These are phyloP conservation scores for Serendipita indica DNA, from an alignment of 768 basidiomycete genomes.

Conservation along the genomic window DNA sequence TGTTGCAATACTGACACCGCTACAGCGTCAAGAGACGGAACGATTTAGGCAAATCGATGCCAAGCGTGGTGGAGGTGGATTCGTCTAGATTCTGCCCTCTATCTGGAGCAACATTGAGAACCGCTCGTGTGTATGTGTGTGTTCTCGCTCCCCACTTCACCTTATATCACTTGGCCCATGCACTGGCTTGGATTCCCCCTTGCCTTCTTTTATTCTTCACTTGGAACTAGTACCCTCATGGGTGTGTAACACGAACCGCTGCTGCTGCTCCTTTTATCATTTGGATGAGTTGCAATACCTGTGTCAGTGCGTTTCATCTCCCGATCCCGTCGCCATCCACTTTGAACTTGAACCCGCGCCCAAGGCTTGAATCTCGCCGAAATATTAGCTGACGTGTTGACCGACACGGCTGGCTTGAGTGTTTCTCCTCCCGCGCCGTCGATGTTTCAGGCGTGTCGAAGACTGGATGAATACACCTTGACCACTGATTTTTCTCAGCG, in stretches of 20 bases:
- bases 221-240: background rate
- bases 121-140: background rate
- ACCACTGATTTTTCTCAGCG: no score
- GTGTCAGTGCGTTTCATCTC: no score
- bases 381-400: no score
- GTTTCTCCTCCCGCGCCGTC: no score
- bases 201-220: background rate
- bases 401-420: no score
- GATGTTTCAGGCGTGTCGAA: no score
- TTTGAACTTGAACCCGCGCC: no score
- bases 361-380: no score
- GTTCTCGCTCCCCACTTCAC: no score
- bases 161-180: background rate
- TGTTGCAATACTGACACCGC: background rate
- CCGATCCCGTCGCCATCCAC: no score
- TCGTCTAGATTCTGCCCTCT: slow-evolving; percentile 37
- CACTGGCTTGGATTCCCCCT: background rate
- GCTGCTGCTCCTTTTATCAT: background rate
- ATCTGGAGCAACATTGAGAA: background rate
- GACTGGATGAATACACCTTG: no score
- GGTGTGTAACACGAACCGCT: background rate
- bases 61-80: slow-evolving; percentile 75
- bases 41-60: slow-evolving; percentile 82
- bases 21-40: slow-evolving; percentile 60
- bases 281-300: no score